phyloP scores from a whole-genome alignment of 2,329 filamentous ascomycete genomes.

The Alternaria triticimaculans region DNA sequence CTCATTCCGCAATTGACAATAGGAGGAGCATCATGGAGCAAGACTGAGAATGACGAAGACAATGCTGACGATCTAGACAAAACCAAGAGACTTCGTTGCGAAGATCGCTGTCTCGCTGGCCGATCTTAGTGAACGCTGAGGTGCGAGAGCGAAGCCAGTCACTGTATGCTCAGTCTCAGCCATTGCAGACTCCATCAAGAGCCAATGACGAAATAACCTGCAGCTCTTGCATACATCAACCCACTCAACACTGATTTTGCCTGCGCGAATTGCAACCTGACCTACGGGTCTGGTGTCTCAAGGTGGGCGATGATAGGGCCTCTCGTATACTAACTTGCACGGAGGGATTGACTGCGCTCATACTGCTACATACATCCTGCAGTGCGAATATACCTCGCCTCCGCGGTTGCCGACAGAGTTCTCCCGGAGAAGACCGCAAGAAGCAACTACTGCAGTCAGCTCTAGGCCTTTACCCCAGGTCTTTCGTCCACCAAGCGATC shows the following conservation, averaged over 20 bases:
- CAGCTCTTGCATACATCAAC: not conserved
- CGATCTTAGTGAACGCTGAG: not conserved
- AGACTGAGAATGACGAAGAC: not conserved
- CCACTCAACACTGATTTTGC: not conserved
- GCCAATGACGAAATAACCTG: not conserved
- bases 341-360: not conserved
- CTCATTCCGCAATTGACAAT: not conserved
- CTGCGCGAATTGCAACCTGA: not conserved
- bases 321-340: not conserved
- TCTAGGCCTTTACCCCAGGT: constrained; percentile 3
- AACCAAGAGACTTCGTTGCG: not conserved
- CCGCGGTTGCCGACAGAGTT: constrained; percentile 10
- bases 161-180: not conserved
- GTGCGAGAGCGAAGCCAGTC: not conserved
- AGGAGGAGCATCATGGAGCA: too few species aligned
- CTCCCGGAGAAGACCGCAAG: not conserved
- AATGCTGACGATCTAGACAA: not conserved
- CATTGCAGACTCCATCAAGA: not conserved
- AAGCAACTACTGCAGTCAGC: constrained; percentile 21
- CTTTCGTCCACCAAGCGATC: not conserved
- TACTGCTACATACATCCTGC: not conserved
- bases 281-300: not conserved
- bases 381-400: not conserved
- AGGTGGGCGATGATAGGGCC: not conserved
- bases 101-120: not conserved